These are phyloP conservation scores for Colletotrichum euphorbiae DNA, from an alignment of 2,329 filamentous ascomycete species.

Conservation along the genomic window DNA sequence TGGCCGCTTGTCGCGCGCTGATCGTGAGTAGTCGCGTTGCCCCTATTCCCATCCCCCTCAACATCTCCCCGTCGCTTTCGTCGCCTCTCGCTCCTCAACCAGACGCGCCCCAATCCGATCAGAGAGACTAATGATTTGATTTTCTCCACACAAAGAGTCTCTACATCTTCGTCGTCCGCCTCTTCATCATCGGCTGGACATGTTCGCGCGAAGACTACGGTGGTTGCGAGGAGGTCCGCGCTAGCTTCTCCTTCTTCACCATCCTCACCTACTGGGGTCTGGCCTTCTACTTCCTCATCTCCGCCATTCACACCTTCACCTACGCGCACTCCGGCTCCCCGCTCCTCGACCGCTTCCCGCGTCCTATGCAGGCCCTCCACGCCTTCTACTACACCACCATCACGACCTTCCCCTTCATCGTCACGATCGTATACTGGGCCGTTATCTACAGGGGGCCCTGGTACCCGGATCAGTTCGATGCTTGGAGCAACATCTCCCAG, in stretches of 20 bases:
- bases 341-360: conserved; percentile 70
- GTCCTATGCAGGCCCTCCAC: conserved; percentile 73
- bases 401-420: conserved; percentile 73
- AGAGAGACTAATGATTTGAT: neutral
- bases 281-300: conserved; percentile 79
- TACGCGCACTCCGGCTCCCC: conserved; percentile 69
- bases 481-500: conserved; percentile 77
- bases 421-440: conserved; percentile 78
- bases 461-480: conserved; percentile 55
- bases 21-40: conserved; percentile 56
- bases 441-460: conserved; percentile 66
- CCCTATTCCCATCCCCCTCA: neutral
- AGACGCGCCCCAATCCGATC: neutral
- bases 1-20: conserved; percentile 68
- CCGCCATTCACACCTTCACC: conserved; percentile 74
- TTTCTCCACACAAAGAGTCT: conserved; percentile 55
- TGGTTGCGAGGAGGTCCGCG: conserved; percentile 59
- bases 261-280: conserved; percentile 85
- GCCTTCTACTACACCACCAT: conserved; percentile 72
- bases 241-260: conserved; percentile 85
- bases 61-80: neutral
- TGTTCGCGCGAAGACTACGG: conserved; percentile 60
- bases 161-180: conserved; percentile 77
- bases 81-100: neutral
- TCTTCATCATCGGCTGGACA: conserved; percentile 76